Evolutionary conservation across 2,329 filamentous ascomycete species (phyloP), one percentile per base, ranked within the genome.

Genomic region (Ceratocystis diversiconidia): DNA sequence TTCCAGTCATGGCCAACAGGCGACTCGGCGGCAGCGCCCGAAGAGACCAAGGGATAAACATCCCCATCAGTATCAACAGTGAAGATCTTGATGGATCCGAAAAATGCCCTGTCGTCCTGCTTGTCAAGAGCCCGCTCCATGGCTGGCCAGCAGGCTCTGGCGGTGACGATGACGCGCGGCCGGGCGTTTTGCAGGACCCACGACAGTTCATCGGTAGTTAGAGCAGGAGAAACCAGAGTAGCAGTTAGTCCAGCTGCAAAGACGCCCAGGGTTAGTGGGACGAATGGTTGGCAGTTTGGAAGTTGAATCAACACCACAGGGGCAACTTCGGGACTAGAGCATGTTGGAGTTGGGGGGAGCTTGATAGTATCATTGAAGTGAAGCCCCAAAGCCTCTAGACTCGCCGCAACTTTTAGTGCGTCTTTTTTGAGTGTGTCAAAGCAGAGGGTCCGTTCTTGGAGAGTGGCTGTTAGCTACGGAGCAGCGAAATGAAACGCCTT

Each of bases 31-130:
- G 5, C 28, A 5, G 60, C 68, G n/a, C 48, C 30, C 15, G 63
- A 28, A n/a, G 50, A 30, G 12, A 55, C 41, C 43, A 62, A 59
- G 17, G 76, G 76, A 63, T 77, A 78, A 2, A 66, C 15, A 28
- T 76, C 76, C 5, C 67, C 68, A 2, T 68, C 71, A 1, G 73
- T 70, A 50, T 78, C 73, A 15, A 77, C 81, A 69, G 84, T 82
- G 71, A 87, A 89, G 17, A 83, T 73, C 70, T 86, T 88, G 8
- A 89, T 74, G 3, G 64, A 62, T 2, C 69, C 66, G n/a, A 73
- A 75, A 67, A 71, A 76, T 0, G 67, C 65, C 0, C 62, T 50
- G 64, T 77, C 75, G 0, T 73, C 66, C 59, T 77, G 76, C 5
- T 70, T 65, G 5, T 69, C 66, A 1, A 78, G 59, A 0, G 76